Percentiles rank a stretch among this genome's conserved stretches.
phyloP scores from a whole-genome alignment of 2,329 filamentous ascomycete genomes.

The Sporothrix humicola region DNA sequence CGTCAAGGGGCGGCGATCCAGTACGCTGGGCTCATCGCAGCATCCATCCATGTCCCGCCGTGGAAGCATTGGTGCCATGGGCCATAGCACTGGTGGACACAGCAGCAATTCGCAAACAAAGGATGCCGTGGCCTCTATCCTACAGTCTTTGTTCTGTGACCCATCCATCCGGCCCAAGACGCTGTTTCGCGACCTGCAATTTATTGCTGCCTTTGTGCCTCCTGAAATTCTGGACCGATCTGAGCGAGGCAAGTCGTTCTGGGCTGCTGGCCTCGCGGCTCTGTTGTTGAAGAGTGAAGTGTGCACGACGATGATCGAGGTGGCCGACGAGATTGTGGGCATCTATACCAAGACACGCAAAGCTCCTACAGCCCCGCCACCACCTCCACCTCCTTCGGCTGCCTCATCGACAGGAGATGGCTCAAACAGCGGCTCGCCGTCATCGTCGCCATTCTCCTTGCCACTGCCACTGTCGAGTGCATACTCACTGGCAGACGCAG shows the following conservation, averaged over 20 bases:
- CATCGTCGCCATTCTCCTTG: conserved; percentile 31
- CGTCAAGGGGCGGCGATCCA: conserved; percentile 69
- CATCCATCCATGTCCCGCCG: conserved; percentile 39
- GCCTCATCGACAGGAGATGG: conserved; percentile 21
- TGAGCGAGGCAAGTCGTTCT: conserved; percentile 78
- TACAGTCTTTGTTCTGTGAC: conserved; percentile 71
- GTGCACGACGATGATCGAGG: conserved; percentile 76
- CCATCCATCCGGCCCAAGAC: conserved; percentile 75
- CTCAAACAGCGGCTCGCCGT: background rate
- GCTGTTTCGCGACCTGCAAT: conserved; percentile 81
- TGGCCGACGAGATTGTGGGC: conserved; percentile 60
- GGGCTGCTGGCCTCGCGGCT: conserved; percentile 86
- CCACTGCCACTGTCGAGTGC: conserved; percentile 53
- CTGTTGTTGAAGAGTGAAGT: conserved; percentile 87
- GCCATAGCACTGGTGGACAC: conserved; percentile 48
- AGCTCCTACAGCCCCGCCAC: conserved; percentile 35
- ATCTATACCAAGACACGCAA: conserved; percentile 63
- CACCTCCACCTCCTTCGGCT: conserved; percentile 12
- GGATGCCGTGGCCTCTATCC: conserved; percentile 68
- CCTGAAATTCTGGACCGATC: conserved; percentile 65
- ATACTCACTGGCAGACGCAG: conserved; percentile 79
- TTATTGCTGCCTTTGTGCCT: conserved; percentile 70
- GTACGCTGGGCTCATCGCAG: conserved; percentile 52
- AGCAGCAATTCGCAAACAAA: conserved; percentile 58
- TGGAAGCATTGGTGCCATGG: conserved; percentile 49